Percentiles rank a stretch among this genome's conserved stretches.
phyloP scores from a whole-genome alignment of 2,329 filamentous ascomycete species.

The Metarhizium brunneum region DNA sequence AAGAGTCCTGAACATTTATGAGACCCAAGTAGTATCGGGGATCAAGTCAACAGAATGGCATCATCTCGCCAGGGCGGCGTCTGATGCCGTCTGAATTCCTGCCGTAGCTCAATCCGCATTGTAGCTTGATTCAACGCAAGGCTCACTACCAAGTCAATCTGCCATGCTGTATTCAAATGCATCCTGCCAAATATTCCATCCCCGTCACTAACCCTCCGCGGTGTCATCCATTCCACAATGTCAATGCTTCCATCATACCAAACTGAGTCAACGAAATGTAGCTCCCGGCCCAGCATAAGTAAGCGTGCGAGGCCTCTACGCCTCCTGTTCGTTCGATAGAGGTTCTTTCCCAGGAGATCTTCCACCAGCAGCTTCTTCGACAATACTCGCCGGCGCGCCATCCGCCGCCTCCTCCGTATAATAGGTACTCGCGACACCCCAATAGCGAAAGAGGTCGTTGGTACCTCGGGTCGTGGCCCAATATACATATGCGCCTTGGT shows the following conservation, averaged over 20 bases:
- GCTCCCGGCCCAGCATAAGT: neutral
- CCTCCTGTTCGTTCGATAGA: neutral
- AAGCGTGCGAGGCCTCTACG: neutral
- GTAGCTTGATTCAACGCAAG: neutral
- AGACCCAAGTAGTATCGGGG: too few species aligned
- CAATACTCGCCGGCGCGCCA: neutral
- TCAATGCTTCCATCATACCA: neutral
- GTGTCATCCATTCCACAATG: neutral
- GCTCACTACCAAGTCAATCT: neutral
- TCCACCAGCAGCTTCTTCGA: neutral
- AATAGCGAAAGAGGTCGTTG: neutral
- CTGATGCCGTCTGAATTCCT: too few species aligned
- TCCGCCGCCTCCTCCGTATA: neutral
- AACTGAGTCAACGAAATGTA: neutral
- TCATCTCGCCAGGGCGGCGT: too few species aligned
- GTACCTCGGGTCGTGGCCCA: slow-evolving; percentile 1
- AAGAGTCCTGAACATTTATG: neutral
- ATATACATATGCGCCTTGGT: neutral
- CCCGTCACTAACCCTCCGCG: too few species aligned
- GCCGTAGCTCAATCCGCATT: too few species aligned
- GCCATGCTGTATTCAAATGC: neutral
- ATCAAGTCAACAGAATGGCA: too few species aligned
- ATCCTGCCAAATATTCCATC: neutral
- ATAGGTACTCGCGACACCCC: neutral
- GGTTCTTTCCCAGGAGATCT: neutral